Evolutionary conservation across 805 yeast species (phyloP).

Genomic region (Pichia pseudocactophila): DNA sequence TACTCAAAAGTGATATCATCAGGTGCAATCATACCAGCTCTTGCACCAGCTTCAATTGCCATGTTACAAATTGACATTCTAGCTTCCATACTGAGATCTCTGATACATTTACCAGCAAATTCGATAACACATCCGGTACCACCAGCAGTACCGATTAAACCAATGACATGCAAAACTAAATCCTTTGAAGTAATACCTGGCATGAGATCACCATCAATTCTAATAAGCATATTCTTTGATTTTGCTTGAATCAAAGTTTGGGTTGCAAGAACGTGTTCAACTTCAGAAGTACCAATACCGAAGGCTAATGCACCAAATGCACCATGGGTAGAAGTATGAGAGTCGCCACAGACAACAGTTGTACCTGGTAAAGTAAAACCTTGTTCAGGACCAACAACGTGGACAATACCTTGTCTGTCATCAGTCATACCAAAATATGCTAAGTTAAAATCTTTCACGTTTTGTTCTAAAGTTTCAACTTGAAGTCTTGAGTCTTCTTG

Average conservation of each 20-base stretch:
- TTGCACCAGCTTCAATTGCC: conserved; percentile 98
- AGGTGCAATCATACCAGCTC: conserved; percentile 99
- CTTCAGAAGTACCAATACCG: conserved; percentile 99
- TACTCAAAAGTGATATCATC: conserved; percentile 84
- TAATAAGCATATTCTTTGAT: conserved; percentile 91
- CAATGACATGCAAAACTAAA: conserved; percentile 87
- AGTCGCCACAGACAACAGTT: conserved; percentile 98
- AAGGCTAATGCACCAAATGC: conserved; percentile 97
- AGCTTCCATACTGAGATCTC: conserved; percentile 87
- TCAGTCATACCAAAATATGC: conserved; percentile 94
- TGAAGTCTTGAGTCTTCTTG: conserved; percentile 90
- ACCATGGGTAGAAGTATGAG: conserved; percentile 98
- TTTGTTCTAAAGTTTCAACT: conserved; percentile 85
- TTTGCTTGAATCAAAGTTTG: conserved; percentile 92
- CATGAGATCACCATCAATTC: conserved; percentile 71
- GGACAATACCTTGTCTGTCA: conserved; percentile 95
- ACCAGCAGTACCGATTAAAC: conserved; percentile 97
- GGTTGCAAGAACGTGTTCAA: conserved; percentile 96
- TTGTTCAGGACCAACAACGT: conserved; percentile 97
- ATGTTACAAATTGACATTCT: conserved; percentile 99
- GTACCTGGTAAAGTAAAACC: conserved; percentile 98
- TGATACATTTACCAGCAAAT: conserved; percentile 93
- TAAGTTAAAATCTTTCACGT: conserved; percentile 81
- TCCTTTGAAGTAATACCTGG: conserved; percentile 96
- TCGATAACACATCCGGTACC: conserved; percentile 97